phyloP scores from a whole-genome alignment of 2,329 filamentous ascomycete genomes.

The Clarireedia paspali region DNA sequence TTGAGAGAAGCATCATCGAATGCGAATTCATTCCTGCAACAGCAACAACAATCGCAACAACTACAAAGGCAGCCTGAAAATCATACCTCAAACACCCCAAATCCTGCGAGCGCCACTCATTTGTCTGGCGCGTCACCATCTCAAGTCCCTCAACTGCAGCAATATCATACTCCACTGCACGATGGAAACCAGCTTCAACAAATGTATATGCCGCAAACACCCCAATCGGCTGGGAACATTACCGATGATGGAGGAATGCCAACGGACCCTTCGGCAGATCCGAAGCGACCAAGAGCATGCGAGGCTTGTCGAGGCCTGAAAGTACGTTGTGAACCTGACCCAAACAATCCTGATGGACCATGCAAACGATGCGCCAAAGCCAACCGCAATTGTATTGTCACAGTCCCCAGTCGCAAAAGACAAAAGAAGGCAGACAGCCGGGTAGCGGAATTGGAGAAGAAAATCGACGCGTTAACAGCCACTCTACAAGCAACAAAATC shows the following conservation, averaged over 20 bases:
- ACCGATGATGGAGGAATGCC: slow-evolving; percentile 16
- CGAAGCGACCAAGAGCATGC: slow-evolving; percentile 33
- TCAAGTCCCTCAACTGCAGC: slow-evolving; percentile 7
- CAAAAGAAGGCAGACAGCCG: slow-evolving; percentile 38
- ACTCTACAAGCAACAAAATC: slow-evolving; percentile 29
- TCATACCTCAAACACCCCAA: slow-evolving; percentile 2
- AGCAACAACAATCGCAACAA: slow-evolving; percentile 3
- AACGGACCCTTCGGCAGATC: slow-evolving; percentile 21
- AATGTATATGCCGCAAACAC: slow-evolving; percentile 21
- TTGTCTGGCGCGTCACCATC: slow-evolving; percentile 5
- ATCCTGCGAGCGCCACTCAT: slow-evolving; percentile 1
- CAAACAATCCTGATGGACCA: slow-evolving; percentile 27
- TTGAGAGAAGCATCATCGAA: slow-evolving; percentile 11
- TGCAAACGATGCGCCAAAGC: slow-evolving; percentile 36
- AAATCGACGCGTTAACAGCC: slow-evolving; percentile 35
- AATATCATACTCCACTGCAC: slow-evolving; percentile 8
- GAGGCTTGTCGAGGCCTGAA: slow-evolving; percentile 36
- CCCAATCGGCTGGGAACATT: slow-evolving; percentile 16
- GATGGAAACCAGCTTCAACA: slow-evolving; percentile 8
- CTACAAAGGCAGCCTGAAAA: slow-evolving; percentile 1
- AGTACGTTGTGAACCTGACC: slow-evolving; percentile 34
- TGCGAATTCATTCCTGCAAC: slow-evolving; percentile 4
- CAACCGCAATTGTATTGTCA: slow-evolving; percentile 33
- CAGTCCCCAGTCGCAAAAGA: slow-evolving; percentile 34
- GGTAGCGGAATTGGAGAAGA: slow-evolving; percentile 37